Base-by-base conservation (phyloP, 768 basidiomycete genomes). In the Calocybe indica region DNA sequence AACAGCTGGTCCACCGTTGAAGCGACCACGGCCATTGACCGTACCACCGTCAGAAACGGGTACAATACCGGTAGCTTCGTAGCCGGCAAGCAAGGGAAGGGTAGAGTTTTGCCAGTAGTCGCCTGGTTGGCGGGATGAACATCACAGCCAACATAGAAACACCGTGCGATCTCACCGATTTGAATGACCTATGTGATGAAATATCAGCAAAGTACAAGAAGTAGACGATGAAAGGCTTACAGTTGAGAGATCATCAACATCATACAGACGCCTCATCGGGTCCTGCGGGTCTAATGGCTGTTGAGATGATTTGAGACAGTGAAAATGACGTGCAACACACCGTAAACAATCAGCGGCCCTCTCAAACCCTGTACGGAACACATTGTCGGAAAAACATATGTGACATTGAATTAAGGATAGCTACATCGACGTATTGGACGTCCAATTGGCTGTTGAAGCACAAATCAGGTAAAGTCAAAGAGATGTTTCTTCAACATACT, bases 1-100 rank as follows among this genome's bases (percentile, higher is more conserved):
- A 3, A 63, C 60, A 7, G 39, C 40, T 13, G 76, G 73, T 5
- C 78, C 77, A 2, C 63, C 62, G 5, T 59, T 47, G 55, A 54
- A 69, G 42, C 78, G 72, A 11, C 74, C 76, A 11, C 53, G 54
- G 5, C 74, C 74, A 43, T 79, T 80, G 49, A 80, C 68, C 12
- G 76, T 59, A 5, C 69, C 69, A 28, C 72, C 67, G 49, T 75
- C 60, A 13, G 47, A 62, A 3, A 65, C 58, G 2, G 64, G 64
- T 8, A 64, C 58, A 40, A 63, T 51, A 41, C 59, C 60, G 40
- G 62, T 52, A 5, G 52, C 51, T 49, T 54, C 46, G 50, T 61
- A 52, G 2, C 38, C 44, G 51, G 68, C 55, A 56, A 72, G 63
- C 55, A 69, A 44, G 15, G 49, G 35, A 12, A 47, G n/a, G 9